These are phyloP conservation scores for Botrytis galanthina DNA, from an alignment of 2,329 filamentous ascomycete species.

Conservation along the genomic window DNA sequence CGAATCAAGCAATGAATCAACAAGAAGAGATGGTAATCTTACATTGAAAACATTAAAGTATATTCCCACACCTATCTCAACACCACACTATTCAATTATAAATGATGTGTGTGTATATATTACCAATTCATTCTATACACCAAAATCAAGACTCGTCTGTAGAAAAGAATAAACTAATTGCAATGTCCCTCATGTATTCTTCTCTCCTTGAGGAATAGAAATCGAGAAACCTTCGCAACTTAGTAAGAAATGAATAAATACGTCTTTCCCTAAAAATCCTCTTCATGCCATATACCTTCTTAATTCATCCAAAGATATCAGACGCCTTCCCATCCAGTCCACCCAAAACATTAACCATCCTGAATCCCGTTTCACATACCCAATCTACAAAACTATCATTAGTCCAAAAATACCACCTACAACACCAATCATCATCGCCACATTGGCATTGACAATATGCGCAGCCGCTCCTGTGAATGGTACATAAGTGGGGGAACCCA, in stretches of 20 bases:
- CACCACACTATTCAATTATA: not conserved
- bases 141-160: not conserved
- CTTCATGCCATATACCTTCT: not conserved
- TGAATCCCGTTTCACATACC: rapidly evolving
- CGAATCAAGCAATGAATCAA: not conserved
- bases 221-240: not conserved
- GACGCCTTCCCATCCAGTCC: not conserved
- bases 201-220: not conserved
- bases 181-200: not conserved
- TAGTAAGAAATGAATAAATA: not conserved
- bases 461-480: conserved; percentile 10
- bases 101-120: not conserved
- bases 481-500: conserved; percentile 14
- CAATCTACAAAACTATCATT: conserved; percentile 8
- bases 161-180: not conserved
- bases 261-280: not conserved
- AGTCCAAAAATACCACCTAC: conserved; percentile 5
- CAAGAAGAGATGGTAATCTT: not conserved
- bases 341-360: not conserved
- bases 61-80: no score
- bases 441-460: not conserved
- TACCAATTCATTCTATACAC: not conserved
- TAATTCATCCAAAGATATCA: not conserved
- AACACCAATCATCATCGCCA: not conserved
- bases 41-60: not conserved